phyloP scores from a whole-genome alignment of 306 rosid genomes.

The Myrica gale region DNA sequence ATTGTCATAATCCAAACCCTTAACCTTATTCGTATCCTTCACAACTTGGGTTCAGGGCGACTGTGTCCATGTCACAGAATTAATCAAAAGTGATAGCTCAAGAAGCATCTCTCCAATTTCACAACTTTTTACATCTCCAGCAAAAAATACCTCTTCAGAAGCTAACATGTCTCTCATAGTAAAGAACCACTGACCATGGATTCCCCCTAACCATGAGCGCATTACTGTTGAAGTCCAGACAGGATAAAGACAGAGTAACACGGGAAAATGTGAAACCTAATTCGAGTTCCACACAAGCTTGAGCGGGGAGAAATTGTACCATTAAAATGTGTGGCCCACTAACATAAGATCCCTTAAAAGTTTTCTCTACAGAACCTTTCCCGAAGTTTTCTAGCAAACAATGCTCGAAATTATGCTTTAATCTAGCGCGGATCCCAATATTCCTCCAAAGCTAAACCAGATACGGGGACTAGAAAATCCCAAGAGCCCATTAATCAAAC shows the following conservation, averaged over 20 bases:
- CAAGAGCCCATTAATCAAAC: conserved; percentile 22
- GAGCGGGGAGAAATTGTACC: background rate
- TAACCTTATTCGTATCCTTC: background rate
- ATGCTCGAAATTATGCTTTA: conserved; percentile 16
- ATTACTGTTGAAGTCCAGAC: background rate
- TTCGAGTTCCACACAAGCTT: background rate
- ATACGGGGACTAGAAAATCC: background rate
- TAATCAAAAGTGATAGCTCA: background rate
- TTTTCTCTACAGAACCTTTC: background rate
- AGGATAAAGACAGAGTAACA: background rate
- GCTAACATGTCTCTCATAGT: background rate
- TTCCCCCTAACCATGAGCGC: background rate
- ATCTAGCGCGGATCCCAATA: conserved; percentile 33
- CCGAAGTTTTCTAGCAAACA: conserved; percentile 10
- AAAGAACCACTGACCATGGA: background rate
- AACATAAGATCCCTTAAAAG: background rate
- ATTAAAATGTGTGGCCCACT: background rate
- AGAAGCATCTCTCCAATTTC: background rate
- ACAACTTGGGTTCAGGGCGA: background rate
- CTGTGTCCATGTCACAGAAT: background rate
- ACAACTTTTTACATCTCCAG: background rate
- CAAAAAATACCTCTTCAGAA: background rate
- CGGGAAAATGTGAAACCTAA: background rate
- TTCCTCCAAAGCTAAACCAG: background rate
- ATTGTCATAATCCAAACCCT: background rate